These are phyloP conservation scores for Penicillium nucicola DNA, from an alignment of 495 filamentous ascomycete genomes.

Conservation along the genomic window DNA sequence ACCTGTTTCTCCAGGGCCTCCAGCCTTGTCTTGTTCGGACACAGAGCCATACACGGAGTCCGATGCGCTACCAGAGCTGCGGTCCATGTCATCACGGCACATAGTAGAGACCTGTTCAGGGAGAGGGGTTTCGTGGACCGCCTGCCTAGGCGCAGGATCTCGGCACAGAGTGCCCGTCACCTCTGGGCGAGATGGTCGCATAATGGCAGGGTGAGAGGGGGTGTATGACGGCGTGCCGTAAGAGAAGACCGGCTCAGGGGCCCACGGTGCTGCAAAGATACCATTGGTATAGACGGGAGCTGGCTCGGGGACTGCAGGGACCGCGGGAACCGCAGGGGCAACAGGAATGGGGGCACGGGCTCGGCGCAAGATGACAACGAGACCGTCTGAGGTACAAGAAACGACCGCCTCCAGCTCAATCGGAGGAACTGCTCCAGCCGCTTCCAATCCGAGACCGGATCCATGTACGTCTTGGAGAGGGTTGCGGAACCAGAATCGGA, in stretches of 20 bases:
- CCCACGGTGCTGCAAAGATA: slow-evolving; percentile 77
- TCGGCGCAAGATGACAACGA: slow-evolving; percentile 78
- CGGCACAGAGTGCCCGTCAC: neutral
- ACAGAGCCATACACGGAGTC: neutral
- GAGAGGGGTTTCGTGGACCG: neutral
- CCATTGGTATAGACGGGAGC: slow-evolving; percentile 52
- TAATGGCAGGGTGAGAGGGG: slow-evolving; percentile 13
- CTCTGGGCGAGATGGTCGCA: slow-evolving; percentile 21
- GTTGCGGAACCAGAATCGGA: slow-evolving; percentile 86
- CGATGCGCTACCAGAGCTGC: neutral
- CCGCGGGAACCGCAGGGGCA: slow-evolving; percentile 18
- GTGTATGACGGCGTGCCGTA: slow-evolving; percentile 9
- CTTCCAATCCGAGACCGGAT: neutral
- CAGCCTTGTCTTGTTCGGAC: neutral
- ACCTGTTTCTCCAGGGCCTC: slow-evolving; percentile 19
- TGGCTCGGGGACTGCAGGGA: slow-evolving; percentile 34
- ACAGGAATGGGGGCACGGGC: slow-evolving; percentile 68
- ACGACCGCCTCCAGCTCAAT: slow-evolving; percentile 84
- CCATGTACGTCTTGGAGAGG: slow-evolving; percentile 50
- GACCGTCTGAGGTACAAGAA: slow-evolving; percentile 84
- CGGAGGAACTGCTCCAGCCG: slow-evolving; percentile 5
- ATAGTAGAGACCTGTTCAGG: slow-evolving; percentile 7
- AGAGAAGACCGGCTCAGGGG: slow-evolving; percentile 55
- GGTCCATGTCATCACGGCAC: slow-evolving; percentile 10
- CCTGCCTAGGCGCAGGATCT: neutral